Conservation (phyloP, 768 basidiomycete species). For the Boletus fagicola region DNA sequence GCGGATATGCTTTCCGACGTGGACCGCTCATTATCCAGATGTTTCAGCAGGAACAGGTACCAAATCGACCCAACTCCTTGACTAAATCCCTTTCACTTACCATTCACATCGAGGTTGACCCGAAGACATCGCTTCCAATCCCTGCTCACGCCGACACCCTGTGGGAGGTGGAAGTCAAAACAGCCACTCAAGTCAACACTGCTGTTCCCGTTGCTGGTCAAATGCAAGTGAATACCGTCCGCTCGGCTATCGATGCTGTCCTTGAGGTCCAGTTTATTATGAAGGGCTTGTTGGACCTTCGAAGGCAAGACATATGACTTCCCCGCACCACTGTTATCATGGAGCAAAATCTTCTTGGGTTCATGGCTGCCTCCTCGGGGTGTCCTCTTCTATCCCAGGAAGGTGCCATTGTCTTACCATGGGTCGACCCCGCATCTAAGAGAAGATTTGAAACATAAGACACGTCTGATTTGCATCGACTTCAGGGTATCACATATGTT, state of each 20-base stretch:
- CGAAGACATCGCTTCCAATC: conserved; percentile 70
- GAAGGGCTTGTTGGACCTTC: conserved; percentile 79
- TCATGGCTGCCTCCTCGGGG: not conserved
- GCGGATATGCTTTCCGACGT: conserved; percentile 72
- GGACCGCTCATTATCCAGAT: conserved; percentile 73
- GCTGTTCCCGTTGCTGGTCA: conserved; percentile 38
- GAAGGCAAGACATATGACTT: conserved; percentile 63
- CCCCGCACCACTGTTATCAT: not conserved
- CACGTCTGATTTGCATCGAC: not conserved
- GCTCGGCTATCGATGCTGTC: conserved; percentile 66
- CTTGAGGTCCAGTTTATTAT: conserved; percentile 79
- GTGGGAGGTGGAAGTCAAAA: conserved; percentile 89
- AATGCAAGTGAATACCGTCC: conserved; percentile 68
- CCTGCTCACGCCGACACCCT: conserved; percentile 77
- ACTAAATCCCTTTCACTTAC: conserved; percentile 4
- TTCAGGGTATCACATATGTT: not conserved
- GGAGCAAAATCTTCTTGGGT: not conserved
- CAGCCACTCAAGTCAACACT: conserved; percentile 73
- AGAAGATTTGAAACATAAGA: not conserved
- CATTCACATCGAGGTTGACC: conserved; percentile 53
- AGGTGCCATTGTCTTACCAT: not conserved
- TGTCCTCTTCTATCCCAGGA: not conserved
- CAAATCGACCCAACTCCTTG: conserved; percentile 1
- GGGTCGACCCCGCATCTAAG: not conserved
- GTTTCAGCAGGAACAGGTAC: conserved; percentile 83